phyloP scores from a whole-genome alignment of 371 early-diverging fungal genomes.

The Saksenaea vasiformis region DNA sequence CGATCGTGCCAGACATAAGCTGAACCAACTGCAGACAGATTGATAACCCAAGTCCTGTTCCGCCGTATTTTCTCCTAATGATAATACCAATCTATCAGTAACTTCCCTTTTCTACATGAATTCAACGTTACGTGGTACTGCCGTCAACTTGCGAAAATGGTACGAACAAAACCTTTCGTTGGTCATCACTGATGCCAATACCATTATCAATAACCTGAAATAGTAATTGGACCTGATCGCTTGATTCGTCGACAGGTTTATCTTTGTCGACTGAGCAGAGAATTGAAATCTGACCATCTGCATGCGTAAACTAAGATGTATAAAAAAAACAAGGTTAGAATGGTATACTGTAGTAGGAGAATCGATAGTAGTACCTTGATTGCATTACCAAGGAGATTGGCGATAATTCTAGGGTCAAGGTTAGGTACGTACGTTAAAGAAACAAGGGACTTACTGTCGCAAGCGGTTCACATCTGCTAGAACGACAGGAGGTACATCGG shows the following conservation, averaged over 20 bases:
- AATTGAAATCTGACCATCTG: slow-evolving; percentile 50
- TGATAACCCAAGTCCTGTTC: slow-evolving; percentile 65
- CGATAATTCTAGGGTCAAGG: slow-evolving; percentile 26
- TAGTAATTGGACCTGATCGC: slow-evolving; percentile 19
- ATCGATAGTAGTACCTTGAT: slow-evolving; percentile 23
- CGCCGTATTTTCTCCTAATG: slow-evolving; percentile 61
- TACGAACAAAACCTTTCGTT: slow-evolving; percentile 57
- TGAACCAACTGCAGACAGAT: slow-evolving; percentile 58
- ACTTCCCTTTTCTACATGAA: not conserved
- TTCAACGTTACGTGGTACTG: slow-evolving; percentile 48
- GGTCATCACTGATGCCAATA: slow-evolving; percentile 58
- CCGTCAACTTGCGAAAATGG: slow-evolving; percentile 63
- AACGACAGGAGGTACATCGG: slow-evolving; percentile 33
- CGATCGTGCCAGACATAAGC: slow-evolving; percentile 57
- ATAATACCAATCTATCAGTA: not conserved
- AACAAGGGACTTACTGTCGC: slow-evolving; percentile 32
- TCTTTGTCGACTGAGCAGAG: slow-evolving; percentile 35
- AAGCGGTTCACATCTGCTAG: slow-evolving; percentile 54
- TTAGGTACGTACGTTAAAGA: not conserved
- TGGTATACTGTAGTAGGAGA: slow-evolving; percentile 21
- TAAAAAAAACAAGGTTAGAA: slow-evolving; percentile 6
- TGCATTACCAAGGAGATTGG: slow-evolving; percentile 44
- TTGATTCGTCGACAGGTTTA: slow-evolving; percentile 10
- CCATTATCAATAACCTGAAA: slow-evolving; percentile 55
- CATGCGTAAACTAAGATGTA: slow-evolving; percentile 48